A percentile compares a stretch with the other conserved stretches of the same genome.
Evolutionary conservation across 805 yeast species (phyloP).

Genomic region (Kluyveromyces starmeri): DNA sequence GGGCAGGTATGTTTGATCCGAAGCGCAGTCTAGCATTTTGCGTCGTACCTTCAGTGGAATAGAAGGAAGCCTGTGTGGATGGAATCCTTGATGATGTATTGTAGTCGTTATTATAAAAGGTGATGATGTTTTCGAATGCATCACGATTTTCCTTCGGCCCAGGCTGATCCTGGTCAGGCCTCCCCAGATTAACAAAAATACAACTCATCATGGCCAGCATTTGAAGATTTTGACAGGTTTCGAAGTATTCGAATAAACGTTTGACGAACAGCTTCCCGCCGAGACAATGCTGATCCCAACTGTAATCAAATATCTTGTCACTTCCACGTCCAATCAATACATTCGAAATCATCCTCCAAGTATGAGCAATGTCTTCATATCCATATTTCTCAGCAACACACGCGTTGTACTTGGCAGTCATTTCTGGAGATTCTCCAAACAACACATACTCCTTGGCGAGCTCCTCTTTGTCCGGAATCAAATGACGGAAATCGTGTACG

Average conservation of each 20-base stretch:
- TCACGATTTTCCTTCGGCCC: too few species aligned
- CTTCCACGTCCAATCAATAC: slow-evolving; percentile 25
- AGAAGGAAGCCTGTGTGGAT: neutral
- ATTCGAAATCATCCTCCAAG: slow-evolving; percentile 57
- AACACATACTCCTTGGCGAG: slow-evolving; percentile 60
- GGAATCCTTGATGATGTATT: neutral
- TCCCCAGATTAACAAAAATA: slow-evolving; percentile 31
- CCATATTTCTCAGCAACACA: slow-evolving; percentile 59
- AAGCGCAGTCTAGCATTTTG: slow-evolving; percentile 2
- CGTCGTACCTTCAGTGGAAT: neutral
- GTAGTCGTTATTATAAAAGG: slow-evolving; percentile 4
- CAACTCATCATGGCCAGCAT: slow-evolving; percentile 88
- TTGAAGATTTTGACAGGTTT: slow-evolving; percentile 58
- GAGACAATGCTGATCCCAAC: slow-evolving; percentile 78
- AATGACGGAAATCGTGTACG: slow-evolving; percentile 53
- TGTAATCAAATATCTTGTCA: slow-evolving; percentile 31
- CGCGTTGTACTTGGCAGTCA: slow-evolving; percentile 61
- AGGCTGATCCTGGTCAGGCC: neutral
- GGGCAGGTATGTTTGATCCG: neutral
- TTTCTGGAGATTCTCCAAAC: slow-evolving; percentile 54
- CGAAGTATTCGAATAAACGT: slow-evolving; percentile 57
- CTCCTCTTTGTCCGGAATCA: slow-evolving; percentile 69
- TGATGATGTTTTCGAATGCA: slow-evolving; percentile 3
- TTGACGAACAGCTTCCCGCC: slow-evolving; percentile 61
- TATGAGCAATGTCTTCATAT: slow-evolving; percentile 52